These are phyloP conservation scores for Penicillium lagena DNA, from an alignment of 495 filamentous ascomycete genomes.

Conservation along the genomic window DNA sequence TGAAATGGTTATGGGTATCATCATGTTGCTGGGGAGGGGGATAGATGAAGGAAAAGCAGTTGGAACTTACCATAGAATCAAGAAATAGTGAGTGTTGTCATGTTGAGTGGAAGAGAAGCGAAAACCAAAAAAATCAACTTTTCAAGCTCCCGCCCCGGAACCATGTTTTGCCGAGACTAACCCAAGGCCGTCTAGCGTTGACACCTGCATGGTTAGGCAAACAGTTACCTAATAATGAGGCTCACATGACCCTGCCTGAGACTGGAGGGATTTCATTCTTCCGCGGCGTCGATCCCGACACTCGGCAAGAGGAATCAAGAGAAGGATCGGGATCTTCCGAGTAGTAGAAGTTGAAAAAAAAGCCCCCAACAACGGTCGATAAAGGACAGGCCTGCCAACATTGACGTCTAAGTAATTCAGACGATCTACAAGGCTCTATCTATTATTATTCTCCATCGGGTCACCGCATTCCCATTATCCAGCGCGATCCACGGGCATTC, in stretches of 20 bases:
- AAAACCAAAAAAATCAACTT: no score
- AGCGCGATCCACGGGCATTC: not conserved
- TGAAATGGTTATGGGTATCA: conserved; percentile 80
- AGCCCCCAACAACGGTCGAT: not conserved
- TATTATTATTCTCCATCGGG: not conserved
- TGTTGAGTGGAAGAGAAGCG: no score
- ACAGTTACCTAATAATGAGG: no score
- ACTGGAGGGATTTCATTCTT: conserved; percentile 10
- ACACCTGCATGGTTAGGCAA: no score
- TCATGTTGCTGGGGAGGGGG: conserved; percentile 37
- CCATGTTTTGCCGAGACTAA: no score
- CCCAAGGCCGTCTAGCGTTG: no score
- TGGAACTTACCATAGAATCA: conserved; percentile 11
- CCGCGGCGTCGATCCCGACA: conserved; percentile 2
- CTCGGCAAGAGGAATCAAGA: not conserved
- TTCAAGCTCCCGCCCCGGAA: no score
- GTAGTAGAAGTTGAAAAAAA: not conserved
- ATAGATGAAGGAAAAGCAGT: conserved; percentile 2
- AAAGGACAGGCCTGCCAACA: not conserved
- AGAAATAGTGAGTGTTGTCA: no score
- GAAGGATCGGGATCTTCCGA: not conserved
- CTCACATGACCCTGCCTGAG: not conserved
- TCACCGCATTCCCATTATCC: not conserved
- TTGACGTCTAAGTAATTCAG: not conserved
- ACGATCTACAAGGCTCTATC: not conserved